Evolutionary conservation across 352 stramenopile species (phyloP), one percentile per base, ranked within the genome.

Genomic region (Halophytophthora polymorphica): DNA sequence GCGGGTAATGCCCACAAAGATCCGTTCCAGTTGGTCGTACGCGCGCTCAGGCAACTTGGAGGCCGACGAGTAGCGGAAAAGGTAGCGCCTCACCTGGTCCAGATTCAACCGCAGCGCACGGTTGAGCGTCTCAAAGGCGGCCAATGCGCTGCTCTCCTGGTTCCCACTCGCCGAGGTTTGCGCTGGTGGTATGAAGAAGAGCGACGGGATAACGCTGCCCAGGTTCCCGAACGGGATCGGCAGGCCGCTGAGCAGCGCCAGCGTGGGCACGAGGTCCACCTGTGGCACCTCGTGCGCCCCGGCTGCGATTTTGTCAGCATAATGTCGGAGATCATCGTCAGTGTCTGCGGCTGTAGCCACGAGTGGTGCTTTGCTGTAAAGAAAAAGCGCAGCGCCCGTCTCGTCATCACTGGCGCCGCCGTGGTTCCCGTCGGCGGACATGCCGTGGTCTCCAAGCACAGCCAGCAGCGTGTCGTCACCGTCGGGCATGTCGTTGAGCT

Each of bases 391-490:
- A 14, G 97, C 96, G 37, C 93, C 93, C 0, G 91, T 96, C 66
- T 99, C 97, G 28, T 98, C 92, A 35, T 96, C 78, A 21, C 77
- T 97, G 31, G 95, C 96, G 22, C 97, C 97, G n/a, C 97, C 97
- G 69, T 99, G 96, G 68, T 99, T 98, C 23, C 97, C 97, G 62
- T 98, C 94, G 36, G 96, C 86, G 3, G 96, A 99, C 97, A 99
- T 99, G 43, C 97, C 97, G 70, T 99, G 97, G 73, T 99, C 97
- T 22, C 96, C 97, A 47, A 99, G 86, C 14, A 99, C 87, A 11
- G 98, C 79, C 19, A 98, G 71, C 17, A 98, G 61, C 12, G 83
- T 85, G 45, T 93, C 82, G 25, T 93, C 77, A 7, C 86, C 80
- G 58, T 58, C 64, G 1, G 64, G 59, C 64, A 73, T 66, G 15